phyloP scores from a whole-genome alignment of 768 basidiomycete genomes.

The Pleurotus cornucopiae region DNA sequence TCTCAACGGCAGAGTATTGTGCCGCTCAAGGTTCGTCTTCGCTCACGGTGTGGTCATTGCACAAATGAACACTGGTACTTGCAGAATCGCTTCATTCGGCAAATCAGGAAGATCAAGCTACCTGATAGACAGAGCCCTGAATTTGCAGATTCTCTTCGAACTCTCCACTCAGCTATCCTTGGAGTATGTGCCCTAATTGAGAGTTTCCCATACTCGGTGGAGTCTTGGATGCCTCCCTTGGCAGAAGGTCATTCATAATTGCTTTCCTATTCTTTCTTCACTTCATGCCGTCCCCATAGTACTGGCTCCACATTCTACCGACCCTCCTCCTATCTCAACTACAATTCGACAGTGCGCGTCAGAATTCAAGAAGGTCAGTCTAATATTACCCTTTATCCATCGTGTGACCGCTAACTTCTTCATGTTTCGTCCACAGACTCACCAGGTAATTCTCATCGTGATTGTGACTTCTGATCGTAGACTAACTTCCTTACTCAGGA shows the following conservation, averaged over 20 bases:
- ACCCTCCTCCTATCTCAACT: conserved; percentile 87
- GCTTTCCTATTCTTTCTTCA: conserved; percentile 2
- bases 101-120: conserved; percentile 57
- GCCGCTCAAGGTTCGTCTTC: conserved; percentile 62
- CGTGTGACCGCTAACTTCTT: conserved; percentile 12
- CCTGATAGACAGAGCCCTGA: conserved; percentile 65
- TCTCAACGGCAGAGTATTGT: conserved; percentile 87
- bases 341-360: conserved; percentile 84
- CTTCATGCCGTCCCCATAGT: conserved; percentile 35
- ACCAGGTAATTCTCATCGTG: conserved; percentile 40
- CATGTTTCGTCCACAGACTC: conserved; percentile 37
- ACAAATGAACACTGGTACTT: no score
- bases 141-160: conserved; percentile 70
- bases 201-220: conserved; percentile 93
- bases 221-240: conserved; percentile 82
- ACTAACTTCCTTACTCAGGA: conserved; percentile 45
- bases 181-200: conserved; percentile 88
- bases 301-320: conserved; percentile 72
- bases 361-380: conserved; percentile 75
- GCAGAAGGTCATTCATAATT: conserved; percentile 55
- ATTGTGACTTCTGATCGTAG: neutral
- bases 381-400: conserved; percentile 4
- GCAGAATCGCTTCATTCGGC: conserved; percentile 76
- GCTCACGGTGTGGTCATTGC: no score
- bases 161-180: conserved; percentile 84